Evolutionary conservation across 1,284 basidiomycete species (phyloP), one percentile per base, ranked within the genome.

Genomic region (Ganoderma multipileum): DNA sequence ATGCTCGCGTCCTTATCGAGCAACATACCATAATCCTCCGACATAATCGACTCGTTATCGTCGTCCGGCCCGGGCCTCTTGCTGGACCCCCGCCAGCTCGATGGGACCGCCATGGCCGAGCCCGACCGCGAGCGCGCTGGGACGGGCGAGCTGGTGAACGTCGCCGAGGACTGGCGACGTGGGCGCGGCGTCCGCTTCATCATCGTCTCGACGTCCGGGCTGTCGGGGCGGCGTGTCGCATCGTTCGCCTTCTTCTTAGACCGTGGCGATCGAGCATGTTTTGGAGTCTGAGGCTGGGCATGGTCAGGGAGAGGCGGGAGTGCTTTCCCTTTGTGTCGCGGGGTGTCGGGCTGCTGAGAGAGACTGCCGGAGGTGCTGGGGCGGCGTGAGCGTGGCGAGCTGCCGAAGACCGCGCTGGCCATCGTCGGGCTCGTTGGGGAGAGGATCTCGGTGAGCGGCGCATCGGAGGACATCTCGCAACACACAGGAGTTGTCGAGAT

Each of bases 171-270:
- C 64, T 72, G 73, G 57, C 79, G 77, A 3, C 81, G 77, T 6
- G 85, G 85, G 0, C 84, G 80, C 0, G 86, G 85, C 0, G 86
- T 87, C 7, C 76, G 76, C 12, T 83, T 81, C 14, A 89, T 75
- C 68, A 87, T 85, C 20, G 80, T 73, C 6, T 79, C 75, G 58
- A 88, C 84, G 71, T 88, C 87, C 0, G 87, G 87, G 66, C 84
- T 86, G 18, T 73, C 72, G 26, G 78, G 71, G 57, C 78, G 68
- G 52, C 55, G 47, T 18, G 66, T 63, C 52, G 59, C 28, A 12
- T 42, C 50, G 26, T 14, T 61, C 23, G 59, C 18, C 63, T 39
- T 58, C 61, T 30, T 54, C 3, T 52, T 33, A 16, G 52, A 30
- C 23, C 54, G 61, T 18, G 39, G 33, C 28, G 69, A 61, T 16